Evolutionary conservation across 2,329 filamentous ascomycete species (phyloP).

Genomic region (Verticillium nonalfalfae): DNA sequence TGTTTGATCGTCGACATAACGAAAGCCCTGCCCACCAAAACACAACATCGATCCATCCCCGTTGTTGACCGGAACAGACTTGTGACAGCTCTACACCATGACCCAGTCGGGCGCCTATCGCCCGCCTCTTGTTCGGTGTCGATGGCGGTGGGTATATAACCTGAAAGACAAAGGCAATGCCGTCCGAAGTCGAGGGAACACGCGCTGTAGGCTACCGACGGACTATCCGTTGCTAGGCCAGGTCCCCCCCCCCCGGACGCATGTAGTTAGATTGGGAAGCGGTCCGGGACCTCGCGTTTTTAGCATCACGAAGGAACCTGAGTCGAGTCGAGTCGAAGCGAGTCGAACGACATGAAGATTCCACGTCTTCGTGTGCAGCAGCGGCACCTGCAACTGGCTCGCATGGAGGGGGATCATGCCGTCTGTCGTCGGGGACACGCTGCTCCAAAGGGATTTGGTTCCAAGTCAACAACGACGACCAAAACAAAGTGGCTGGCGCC

Average conservation of each 20-base stretch:
- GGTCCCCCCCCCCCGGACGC: not conserved
- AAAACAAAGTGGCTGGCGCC: not conserved
- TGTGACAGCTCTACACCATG: not conserved
- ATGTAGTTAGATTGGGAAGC: not conserved
- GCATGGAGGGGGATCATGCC: not conserved
- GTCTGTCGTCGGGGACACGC: not conserved
- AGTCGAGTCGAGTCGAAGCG: not conserved
- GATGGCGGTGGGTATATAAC: not conserved
- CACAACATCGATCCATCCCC: not conserved
- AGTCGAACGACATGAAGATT: not conserved
- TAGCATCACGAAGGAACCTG: not conserved
- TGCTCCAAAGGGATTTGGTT: not conserved
- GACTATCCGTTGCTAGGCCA: not conserved
- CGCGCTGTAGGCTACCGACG: not conserved
- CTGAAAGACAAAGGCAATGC: not conserved
- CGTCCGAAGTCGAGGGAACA: not conserved
- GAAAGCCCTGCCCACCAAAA: not conserved
- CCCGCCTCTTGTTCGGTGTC: not conserved
- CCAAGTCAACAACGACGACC: not conserved
- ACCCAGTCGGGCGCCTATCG: not conserved
- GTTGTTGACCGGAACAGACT: not conserved
- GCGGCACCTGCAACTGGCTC: not conserved
- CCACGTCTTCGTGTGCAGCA: not conserved
- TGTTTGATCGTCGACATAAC: not conserved
- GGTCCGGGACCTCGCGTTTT: not conserved